Conservation (phyloP, 768 basidiomycete species). For the Boletus insuetus region DNA sequence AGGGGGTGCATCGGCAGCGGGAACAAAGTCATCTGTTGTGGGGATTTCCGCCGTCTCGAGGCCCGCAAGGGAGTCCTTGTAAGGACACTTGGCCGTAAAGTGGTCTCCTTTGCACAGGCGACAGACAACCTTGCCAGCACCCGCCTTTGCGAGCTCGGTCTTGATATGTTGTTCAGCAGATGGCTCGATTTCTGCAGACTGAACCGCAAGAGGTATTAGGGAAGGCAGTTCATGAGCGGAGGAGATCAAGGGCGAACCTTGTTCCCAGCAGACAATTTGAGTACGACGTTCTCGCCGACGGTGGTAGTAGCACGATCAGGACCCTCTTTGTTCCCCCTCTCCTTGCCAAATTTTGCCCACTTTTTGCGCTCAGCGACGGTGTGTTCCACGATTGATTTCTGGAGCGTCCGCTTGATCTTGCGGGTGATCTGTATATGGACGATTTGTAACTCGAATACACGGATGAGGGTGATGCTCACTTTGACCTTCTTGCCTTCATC, state of each 20-base stretch:
- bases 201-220: background rate
- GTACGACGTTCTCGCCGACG: conserved; percentile 70
- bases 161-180: conserved; percentile 66
- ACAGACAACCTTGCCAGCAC: conserved; percentile 87
- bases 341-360: conserved; percentile 92
- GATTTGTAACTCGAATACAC: background rate
- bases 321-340: conserved; percentile 82
- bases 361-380: conserved; percentile 89
- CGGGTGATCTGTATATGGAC: conserved; percentile 66
- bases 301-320: conserved; percentile 94
- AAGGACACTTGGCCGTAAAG: conserved; percentile 98
- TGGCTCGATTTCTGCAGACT: conserved; percentile 67
- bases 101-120: conserved; percentile 95
- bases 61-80: conserved; percentile 88
- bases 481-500: conserved; percentile 96
- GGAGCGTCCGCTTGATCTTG: conserved; percentile 79
- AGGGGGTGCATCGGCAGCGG: conserved; percentile 32
- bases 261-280: conserved; percentile 63
- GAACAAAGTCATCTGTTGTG: conserved; percentile 34
- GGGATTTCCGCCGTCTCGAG: conserved; percentile 56
- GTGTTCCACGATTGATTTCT: conserved; percentile 92
- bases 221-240: background rate
- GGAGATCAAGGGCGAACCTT: conserved; percentile 40
- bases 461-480: conserved; percentile 38
- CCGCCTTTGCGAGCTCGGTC: conserved; percentile 62